Base-by-base conservation (phyloP, 805 yeast species). In the Hanseniaspora clermontiae region DNA sequence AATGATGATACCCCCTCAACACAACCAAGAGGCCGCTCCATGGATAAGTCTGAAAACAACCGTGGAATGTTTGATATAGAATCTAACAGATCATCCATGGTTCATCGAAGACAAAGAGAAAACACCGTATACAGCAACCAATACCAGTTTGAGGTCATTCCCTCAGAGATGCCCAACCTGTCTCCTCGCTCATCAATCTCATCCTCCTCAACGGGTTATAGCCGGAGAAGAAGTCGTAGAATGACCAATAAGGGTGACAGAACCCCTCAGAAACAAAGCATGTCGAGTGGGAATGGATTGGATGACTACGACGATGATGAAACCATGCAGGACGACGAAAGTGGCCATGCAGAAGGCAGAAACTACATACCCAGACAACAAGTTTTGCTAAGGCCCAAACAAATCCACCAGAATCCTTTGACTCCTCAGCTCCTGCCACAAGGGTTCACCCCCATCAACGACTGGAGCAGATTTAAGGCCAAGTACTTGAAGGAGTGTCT, bases 401-500 rank as follows among this genome's bases (percentile, higher is more conserved):
- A 69, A 12, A 59, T 69, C 40, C 66, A 67, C 55, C 72, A 69
- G 58, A 69, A 68, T 56, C 72, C 72, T 12, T 68, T 66, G 57
- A 69, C 72, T 1, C 71, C 72, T n/a, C 68, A 71, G 1, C 71
- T 68, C 49, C 59, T 69, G 48, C 72, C 72, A 2, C 66, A 70
- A 15, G 67, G 71, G 2, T 69, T 67, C 49, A 68, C 68, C 52
- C 72, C 72, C 11, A 68, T 69, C 49, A 64, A 67, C 52, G 63
- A 51, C 42, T 70, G 73, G 73, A 65, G 71, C 2, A 61, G 66
- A 29, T 58, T 71, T 11, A 70, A 72, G 53, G 68, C 70, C 57
- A 50, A 58, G 2, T 63, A 66, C 48, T 61, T 69, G 53, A 73
- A 79, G 60, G 80, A 77, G 59, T 73, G 74, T 49, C 59, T 77